Base-by-base conservation (phyloP, 306 rosid species). In the Acmispon strigosus region DNA sequence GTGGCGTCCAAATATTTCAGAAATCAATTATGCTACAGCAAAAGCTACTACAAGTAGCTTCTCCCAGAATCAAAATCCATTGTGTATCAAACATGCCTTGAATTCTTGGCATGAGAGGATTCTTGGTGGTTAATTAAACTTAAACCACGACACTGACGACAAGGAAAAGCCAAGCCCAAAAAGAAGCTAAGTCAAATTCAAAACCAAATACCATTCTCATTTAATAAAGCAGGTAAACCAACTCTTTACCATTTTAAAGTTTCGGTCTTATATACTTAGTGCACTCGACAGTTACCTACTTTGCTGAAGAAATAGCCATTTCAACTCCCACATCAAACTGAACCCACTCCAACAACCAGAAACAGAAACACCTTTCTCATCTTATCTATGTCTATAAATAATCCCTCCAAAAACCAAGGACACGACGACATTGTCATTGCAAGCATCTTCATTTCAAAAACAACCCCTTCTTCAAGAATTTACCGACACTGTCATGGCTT, bases 151-250 rank as follows among this genome's bases (percentile, higher is more conserved):
- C 12, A 61, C 36, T 18, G 18, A 15, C 5, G 20, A 44, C 44
- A 42, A 62, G 3, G 32, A 39, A 51, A 60, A 29, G 0, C 8
- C 5, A 27, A 3, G 9, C 5, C 8, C 55, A 19, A 58, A 50
- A 72, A 48, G 41, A 67, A 51, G 66, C 10, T 14, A 18, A 32
- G 34, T 52, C 67, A 79, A 22, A 61, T 72, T 60, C 72, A 80
- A 80, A 43, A 45, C 32, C 49, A 37, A 66, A 66, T 10, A 14
- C 27, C 66, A 50, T 59, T 50, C 66, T 20, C 62, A 80, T 68
- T 75, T 74, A 68, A 80, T 53, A 56, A 80, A 80, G 68, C 72
- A 74, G 83, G 69, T 80, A 68, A 72, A 68, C 80, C 83, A 80
- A 80, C 83, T 68, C 62, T 68, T 60, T 73, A 41, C 54, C 32